Evolutionary conservation across 208 protist genomes (phyloP).

Genomic region (Naegleria lovaniensis): DNA sequence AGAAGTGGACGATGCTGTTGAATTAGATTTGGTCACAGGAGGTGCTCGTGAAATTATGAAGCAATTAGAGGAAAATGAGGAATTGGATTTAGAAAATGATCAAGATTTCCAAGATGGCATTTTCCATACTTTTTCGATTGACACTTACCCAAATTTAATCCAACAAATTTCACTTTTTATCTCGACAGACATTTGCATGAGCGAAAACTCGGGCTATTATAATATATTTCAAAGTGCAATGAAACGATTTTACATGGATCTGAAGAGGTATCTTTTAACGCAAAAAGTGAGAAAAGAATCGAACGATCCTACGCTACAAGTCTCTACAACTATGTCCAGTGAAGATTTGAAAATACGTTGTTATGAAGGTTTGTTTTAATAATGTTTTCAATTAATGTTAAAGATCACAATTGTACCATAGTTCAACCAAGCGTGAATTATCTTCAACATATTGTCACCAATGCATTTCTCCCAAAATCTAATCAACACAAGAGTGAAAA

Average conservation of each 20-base stretch:
- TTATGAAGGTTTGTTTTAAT: not conserved
- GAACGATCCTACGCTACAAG: not conserved
- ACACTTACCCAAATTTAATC: not conserved
- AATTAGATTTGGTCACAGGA: not conserved
- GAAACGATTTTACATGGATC: not conserved
- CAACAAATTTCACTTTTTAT: not conserved
- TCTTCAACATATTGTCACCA: not conserved
- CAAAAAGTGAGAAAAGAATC: not conserved
- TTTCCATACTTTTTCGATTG: not conserved
- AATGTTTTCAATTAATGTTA: not conserved
- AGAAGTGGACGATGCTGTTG: no score
- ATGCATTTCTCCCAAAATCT: not conserved
- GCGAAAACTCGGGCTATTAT: not conserved
- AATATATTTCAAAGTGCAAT: not conserved
- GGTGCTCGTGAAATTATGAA: not conserved
- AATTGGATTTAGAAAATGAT: not conserved
- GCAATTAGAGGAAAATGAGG: not conserved
- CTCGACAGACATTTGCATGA: not conserved
- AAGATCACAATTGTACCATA: not conserved
- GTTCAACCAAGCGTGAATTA: not conserved
- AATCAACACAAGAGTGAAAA: not conserved
- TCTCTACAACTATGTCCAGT: not conserved
- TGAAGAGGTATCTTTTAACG: not conserved
- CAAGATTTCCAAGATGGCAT: not conserved
- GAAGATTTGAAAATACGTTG: not conserved